phyloP scores from a whole-genome alignment of 345 rosid genomes.

The Arabidopsis suecica region DNA sequence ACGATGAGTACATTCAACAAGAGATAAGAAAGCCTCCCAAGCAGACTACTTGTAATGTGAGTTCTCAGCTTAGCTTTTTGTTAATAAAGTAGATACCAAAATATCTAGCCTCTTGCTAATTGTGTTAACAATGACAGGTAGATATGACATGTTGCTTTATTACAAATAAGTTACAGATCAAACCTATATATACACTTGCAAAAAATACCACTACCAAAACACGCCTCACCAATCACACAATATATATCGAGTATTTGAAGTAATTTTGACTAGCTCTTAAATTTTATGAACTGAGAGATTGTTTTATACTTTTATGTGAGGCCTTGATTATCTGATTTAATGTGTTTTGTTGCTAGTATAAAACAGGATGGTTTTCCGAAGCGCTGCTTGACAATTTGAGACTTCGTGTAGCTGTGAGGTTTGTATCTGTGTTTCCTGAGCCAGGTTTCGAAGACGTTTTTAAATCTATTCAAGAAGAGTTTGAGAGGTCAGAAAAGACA shows the following conservation, averaged over 20 bases:
- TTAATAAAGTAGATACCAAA: not conserved
- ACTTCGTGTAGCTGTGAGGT: slow-evolving; percentile 70
- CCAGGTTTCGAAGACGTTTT: slow-evolving; percentile 66
- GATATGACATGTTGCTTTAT: slow-evolving; percentile 17
- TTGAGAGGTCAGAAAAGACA: slow-evolving; percentile 70
- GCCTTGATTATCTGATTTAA: slow-evolving; percentile 6
- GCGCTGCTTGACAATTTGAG: slow-evolving; percentile 68
- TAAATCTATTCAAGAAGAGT: slow-evolving; percentile 66
- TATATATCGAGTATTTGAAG: not conserved
- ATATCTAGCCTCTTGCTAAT: not conserved
- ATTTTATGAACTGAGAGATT: not conserved
- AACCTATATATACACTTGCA: slow-evolving; percentile 17
- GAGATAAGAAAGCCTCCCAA: slow-evolving; percentile 83
- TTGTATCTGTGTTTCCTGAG: slow-evolving; percentile 69
- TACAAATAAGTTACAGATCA: slow-evolving; percentile 5
- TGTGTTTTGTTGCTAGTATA: slow-evolving; percentile 54
- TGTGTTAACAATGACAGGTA: not conserved
- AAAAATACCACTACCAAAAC: not conserved
- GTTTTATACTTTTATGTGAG: not conserved
- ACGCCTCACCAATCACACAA: not conserved
- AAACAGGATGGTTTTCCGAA: slow-evolving; percentile 85
- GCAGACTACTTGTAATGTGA: slow-evolving; percentile 68
- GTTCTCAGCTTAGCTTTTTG: slow-evolving; percentile 35
- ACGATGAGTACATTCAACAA: slow-evolving; percentile 78
- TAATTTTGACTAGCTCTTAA: not conserved